phyloP scores from a whole-genome alignment of 345 rosid genomes.

The Passiflora organensis region DNA sequence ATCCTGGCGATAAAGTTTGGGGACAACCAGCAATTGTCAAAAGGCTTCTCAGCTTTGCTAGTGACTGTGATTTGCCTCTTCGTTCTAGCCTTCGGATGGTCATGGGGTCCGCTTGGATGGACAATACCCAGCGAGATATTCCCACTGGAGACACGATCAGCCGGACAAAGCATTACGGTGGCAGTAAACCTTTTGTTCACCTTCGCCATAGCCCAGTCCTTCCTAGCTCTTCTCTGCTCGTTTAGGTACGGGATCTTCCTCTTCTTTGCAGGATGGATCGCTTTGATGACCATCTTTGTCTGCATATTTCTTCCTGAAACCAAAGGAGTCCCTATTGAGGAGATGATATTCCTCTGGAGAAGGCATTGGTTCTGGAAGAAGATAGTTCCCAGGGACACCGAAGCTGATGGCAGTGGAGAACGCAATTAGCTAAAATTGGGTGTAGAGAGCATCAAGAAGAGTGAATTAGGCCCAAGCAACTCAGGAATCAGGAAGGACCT shows the following conservation, averaged over 20 bases:
- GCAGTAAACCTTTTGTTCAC: constrained; percentile 89
- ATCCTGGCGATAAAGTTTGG: constrained; percentile 82
- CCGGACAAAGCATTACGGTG: constrained; percentile 88
- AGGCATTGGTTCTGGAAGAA: constrained; percentile 95
- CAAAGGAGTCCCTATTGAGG: constrained; percentile 90
- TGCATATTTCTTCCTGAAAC: constrained; percentile 73
- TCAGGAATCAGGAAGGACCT: too few species aligned
- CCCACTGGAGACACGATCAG: constrained; percentile 79
- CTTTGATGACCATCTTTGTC: constrained; percentile 78
- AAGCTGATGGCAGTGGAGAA: constrained; percentile 14
- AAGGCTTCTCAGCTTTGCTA: constrained; percentile 58
- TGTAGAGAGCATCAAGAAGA: too few species aligned
- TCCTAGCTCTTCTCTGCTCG: constrained; percentile 68
- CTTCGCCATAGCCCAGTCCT: constrained; percentile 69
- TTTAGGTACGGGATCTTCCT: constrained; percentile 83
- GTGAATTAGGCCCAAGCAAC: background rate
- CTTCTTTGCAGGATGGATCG: constrained; percentile 77
- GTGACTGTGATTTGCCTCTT: constrained; percentile 73
- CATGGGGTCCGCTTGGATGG: constrained; percentile 98
- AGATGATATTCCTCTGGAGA: constrained; percentile 77
- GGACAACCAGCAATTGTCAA: constrained; percentile 54
- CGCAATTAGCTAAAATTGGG: background rate
- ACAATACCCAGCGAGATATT: constrained; percentile 92
- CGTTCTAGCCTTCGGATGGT: constrained; percentile 92
- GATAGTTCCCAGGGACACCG: constrained; percentile 37